Base-by-base conservation (phyloP, 2,329 filamentous ascomycete species). In the Helminthosporium solani region DNA sequence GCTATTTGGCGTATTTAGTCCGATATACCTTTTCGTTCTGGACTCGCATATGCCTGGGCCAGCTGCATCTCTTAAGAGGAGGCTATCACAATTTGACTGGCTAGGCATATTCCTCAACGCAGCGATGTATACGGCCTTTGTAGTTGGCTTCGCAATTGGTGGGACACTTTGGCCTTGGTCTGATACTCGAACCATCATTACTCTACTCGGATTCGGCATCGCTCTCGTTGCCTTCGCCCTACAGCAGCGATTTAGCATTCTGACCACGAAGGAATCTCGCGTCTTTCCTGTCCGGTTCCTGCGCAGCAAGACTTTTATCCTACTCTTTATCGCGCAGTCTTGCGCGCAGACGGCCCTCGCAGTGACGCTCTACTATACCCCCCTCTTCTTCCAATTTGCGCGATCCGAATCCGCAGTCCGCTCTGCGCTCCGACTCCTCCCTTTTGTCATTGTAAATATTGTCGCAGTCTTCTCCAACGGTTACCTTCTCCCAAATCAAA, bases 121-220 rank as follows among this genome's bases (percentile, higher is more conserved):
- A 1, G 76, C 69, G 2, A 67, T 70, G n/a, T 71, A 74, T 31
- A 57, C 70, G 1, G 61, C 63, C 7, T 52, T 77, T 25, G 64
- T 78, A 20, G 72, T 83, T 62, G 77, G 71, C 2, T 71, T 82
- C 47, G 71, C 70, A 43, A 78, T 81, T 34, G 79, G 76, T 7
- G 80, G 80, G 1, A 61, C 66, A 0, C 30, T 73, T 4, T 83
- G 74, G 42, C 53, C 68, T 0, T 83, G 79, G 79, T 56, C 67
- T 42, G 69, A 66, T 7, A 70, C 65, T 1, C 57, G 66, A 0
- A 70, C 70, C 14, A 79, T 82, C 35, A 68, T 63, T 0, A 60
- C 75, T 2, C 79, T 77, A 60, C 66, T 75, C 8, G 49, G 76
- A 1, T 73, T 73, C 11, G 75, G 66, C 1, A 60, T 78, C 0